A percentile compares a stretch with the other conserved stretches of the same genome.
Evolutionary conservation across 139 green algal genomes (phyloP).

Genomic region (Picochlorum sp.): DNA sequence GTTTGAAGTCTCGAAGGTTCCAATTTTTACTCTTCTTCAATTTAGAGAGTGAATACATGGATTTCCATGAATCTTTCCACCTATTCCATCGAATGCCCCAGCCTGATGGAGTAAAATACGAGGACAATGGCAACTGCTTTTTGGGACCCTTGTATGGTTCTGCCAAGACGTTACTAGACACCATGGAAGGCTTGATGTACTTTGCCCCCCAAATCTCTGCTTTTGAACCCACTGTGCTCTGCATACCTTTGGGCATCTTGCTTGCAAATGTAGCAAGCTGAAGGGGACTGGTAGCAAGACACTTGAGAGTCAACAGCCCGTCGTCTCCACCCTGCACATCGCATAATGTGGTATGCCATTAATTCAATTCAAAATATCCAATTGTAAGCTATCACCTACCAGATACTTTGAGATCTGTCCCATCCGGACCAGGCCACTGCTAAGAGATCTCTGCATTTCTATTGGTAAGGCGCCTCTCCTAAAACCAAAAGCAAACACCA

Average conservation of each 20-base stretch:
- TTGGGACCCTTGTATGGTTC: slow-evolving; percentile 37
- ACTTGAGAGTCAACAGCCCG: too few relatives aligned
- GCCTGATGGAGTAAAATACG: slow-evolving; percentile 27
- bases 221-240: background rate
- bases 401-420: too few relatives aligned
- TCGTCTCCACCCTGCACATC: too few relatives aligned
- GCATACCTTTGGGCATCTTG: background rate
- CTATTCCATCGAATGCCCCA: slow-evolving; percentile 33
- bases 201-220: slow-evolving; percentile 1
- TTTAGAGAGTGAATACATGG: slow-evolving; percentile 33
- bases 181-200: slow-evolving; percentile 6
- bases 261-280: background rate
- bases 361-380: too few relatives aligned
- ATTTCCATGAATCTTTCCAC: slow-evolving; percentile 26
- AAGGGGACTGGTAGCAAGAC: background rate
- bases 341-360: too few relatives aligned
- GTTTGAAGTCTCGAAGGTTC: slow-evolving; percentile 24
- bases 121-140: slow-evolving; percentile 15
- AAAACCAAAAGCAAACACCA: too few relatives aligned
- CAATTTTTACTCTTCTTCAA: slow-evolving; percentile 16
- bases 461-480: too few relatives aligned
- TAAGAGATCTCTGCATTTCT: too few relatives aligned
- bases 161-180: slow-evolving; percentile 34
- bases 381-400: too few relatives aligned
- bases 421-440: too few relatives aligned